Percentiles rank a stretch among this genome's conserved stretches.
Evolutionary conservation across 2,329 filamentous ascomycete species (phyloP).

Genomic region (Fusarium multiceps): DNA sequence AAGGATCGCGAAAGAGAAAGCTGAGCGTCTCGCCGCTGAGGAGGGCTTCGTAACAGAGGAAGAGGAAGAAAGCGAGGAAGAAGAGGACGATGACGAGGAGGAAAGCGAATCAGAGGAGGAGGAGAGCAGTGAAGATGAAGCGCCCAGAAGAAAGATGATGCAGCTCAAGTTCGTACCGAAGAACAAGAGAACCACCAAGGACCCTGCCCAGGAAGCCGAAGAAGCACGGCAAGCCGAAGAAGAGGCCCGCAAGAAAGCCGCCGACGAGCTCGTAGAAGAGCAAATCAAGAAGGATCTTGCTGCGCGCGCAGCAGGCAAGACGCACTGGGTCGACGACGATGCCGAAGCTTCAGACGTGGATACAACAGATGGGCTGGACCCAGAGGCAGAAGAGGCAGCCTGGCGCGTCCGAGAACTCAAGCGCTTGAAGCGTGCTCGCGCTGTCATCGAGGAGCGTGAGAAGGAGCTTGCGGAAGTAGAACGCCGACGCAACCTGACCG

Average conservation of each 20-base stretch:
- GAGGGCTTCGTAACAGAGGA: conserved; percentile 73
- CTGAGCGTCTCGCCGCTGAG: conserved; percentile 65
- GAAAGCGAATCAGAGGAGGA: conserved; percentile 59
- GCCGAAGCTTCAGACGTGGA: conserved; percentile 80
- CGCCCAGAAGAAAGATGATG: conserved; percentile 67
- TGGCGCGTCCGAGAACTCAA: conserved; percentile 95
- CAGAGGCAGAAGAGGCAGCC: conserved; percentile 87
- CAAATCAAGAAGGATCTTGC: conserved; percentile 86
- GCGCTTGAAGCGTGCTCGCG: conserved; percentile 86
- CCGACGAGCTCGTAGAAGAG: conserved; percentile 85
- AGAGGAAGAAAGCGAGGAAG: conserved; percentile 56
- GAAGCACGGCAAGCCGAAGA: conserved; percentile 61
- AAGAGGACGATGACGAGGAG: conserved; percentile 51
- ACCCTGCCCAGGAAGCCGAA: conserved; percentile 50
- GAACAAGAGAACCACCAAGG: conserved; percentile 58
- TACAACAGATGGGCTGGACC: conserved; percentile 87
- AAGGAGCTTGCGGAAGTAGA: conserved; percentile 90
- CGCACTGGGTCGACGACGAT: conserved; percentile 87
- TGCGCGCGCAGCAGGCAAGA: conserved; percentile 78
- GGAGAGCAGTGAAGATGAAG: conserved; percentile 67
- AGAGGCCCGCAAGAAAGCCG: conserved; percentile 73
- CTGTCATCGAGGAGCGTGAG: conserved; percentile 85
- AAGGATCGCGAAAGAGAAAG: conserved; percentile 60
- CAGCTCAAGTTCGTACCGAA: conserved; percentile 73
- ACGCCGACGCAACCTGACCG: conserved; percentile 84